Conservation (phyloP, 2,329 filamentous ascomycete genomes). For the Colletotrichum euphorbiae region DNA sequence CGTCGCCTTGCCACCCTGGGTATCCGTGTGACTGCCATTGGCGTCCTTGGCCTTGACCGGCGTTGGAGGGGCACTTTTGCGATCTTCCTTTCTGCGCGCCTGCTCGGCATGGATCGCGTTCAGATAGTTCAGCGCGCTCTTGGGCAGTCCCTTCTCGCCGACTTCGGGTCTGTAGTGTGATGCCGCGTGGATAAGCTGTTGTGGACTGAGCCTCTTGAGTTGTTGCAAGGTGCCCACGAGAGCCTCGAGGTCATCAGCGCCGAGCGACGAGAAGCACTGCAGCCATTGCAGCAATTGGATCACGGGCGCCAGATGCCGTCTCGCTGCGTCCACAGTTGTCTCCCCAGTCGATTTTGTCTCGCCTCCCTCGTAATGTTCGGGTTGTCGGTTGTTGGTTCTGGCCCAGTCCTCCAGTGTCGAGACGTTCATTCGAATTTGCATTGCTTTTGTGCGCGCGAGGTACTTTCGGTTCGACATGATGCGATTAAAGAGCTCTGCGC, state of each 20-base stretch:
- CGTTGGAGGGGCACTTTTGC: constrained; percentile 61
- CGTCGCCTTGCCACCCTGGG: constrained; percentile 56
- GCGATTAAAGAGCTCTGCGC: constrained; percentile 95
- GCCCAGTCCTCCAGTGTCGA: constrained; percentile 97
- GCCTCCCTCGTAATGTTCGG: constrained; percentile 95
- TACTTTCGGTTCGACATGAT: constrained; percentile 98
- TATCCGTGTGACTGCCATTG: constrained; percentile 58
- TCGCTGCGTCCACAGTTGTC: constrained; percentile 84
- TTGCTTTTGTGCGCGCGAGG: constrained; percentile 94
- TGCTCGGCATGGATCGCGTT: constrained; percentile 82
- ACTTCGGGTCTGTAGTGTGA: constrained; percentile 96
- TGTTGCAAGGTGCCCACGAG: constrained; percentile 91
- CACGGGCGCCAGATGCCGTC: constrained; percentile 87
- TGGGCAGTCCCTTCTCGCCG: constrained; percentile 90
- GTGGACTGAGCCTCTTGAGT: constrained; percentile 83
- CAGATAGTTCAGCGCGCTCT: constrained; percentile 89
- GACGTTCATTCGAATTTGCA: constrained; percentile 99
- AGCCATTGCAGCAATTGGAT: constrained; percentile 97
- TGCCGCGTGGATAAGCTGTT: constrained; percentile 90
- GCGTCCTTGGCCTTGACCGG: constrained; percentile 53
- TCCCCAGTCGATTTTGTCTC: constrained; percentile 88
- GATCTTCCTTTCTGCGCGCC: constrained; percentile 66
- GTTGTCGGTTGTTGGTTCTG: constrained; percentile 88
- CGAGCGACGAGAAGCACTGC: constrained; percentile 95
- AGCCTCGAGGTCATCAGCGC: constrained; percentile 85